These are phyloP conservation scores for Trametes versicolor DNA, from an alignment of 1,284 basidiomycete species.

Conservation along the genomic window DNA sequence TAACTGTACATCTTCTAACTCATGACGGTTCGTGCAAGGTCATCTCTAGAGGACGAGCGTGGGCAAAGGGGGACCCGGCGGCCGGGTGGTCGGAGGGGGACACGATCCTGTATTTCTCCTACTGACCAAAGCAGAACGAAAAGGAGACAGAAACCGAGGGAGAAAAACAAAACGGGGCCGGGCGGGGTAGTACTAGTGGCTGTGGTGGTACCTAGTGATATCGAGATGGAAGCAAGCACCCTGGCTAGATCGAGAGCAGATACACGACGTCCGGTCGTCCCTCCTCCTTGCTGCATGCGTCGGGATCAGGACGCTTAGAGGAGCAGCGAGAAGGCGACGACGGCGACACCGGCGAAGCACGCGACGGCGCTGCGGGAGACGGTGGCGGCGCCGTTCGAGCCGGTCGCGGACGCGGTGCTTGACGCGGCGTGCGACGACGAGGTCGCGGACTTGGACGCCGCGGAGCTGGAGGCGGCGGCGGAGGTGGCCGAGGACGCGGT, in stretches of 20 bases:
- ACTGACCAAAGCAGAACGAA: conserved; percentile 11
- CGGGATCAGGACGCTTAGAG: conserved; percentile 30
- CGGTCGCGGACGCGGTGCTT: conserved; percentile 33
- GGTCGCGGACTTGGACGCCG: conserved; percentile 29
- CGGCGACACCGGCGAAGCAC: conserved; percentile 40
- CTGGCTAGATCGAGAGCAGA: conserved; percentile 21
- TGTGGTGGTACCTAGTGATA: not conserved
- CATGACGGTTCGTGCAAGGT: conserved; percentile 31
- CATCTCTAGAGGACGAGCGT: conserved; percentile 15
- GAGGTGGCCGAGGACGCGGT: conserved; percentile 19
- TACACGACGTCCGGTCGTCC: not conserved
- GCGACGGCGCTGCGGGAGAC: conserved; percentile 38
- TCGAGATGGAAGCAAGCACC: conserved; percentile 12
- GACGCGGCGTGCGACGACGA: conserved; percentile 34
- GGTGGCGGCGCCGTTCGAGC: conserved; percentile 39
- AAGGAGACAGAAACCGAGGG: conserved; percentile 12
- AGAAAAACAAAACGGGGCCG: not conserved
- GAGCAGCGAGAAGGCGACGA: conserved; percentile 43
- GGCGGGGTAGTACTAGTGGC: not conserved
- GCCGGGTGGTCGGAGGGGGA: conserved; percentile 29
- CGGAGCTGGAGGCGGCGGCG: conserved; percentile 34
- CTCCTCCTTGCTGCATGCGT: not conserved
- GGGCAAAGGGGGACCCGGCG: conserved; percentile 15
- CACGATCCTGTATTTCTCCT: conserved; percentile 31
- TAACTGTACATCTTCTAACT: conserved; percentile 35